These are phyloP conservation scores for Chrysopogon serrulatus DNA, from an alignment of 176 grass and related monocot species.

Conservation along the genomic window DNA sequence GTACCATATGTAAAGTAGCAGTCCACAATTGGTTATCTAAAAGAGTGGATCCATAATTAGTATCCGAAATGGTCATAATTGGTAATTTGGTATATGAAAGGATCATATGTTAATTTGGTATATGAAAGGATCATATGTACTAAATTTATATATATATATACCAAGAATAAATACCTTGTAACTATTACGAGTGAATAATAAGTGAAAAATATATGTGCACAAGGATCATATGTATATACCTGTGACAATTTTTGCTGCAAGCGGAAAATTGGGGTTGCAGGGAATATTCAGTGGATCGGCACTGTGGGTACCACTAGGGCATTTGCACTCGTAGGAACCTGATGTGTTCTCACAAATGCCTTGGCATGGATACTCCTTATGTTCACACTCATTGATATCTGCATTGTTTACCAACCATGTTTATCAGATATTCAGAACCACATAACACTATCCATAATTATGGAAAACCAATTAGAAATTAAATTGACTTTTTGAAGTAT, in stretches of 20 bases:
- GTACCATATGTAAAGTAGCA: background rate
- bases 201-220: background rate
- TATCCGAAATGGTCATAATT: background rate
- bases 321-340: slow-evolving; percentile 16
- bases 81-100: too few species aligned
- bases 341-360: background rate
- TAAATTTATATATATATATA: too few species aligned
- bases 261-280: background rate
- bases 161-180: background rate
- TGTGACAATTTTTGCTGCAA: background rate
- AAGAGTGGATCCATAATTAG: background rate
- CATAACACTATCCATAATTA: background rate
- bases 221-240: background rate
- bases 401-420: background rate
- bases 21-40: background rate
- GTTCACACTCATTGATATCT: slow-evolving; percentile 24
- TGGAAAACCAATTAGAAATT: background rate
- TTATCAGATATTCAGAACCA: background rate
- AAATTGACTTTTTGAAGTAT: background rate
- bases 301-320: background rate
- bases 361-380: background rate
- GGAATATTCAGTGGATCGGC: background rate
- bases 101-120: too few species aligned
- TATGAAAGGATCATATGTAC: background rate
- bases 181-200: background rate